phyloP scores from a whole-genome alignment of 495 filamentous ascomycete species.

The Diplogelasinospora grovesii region DNA sequence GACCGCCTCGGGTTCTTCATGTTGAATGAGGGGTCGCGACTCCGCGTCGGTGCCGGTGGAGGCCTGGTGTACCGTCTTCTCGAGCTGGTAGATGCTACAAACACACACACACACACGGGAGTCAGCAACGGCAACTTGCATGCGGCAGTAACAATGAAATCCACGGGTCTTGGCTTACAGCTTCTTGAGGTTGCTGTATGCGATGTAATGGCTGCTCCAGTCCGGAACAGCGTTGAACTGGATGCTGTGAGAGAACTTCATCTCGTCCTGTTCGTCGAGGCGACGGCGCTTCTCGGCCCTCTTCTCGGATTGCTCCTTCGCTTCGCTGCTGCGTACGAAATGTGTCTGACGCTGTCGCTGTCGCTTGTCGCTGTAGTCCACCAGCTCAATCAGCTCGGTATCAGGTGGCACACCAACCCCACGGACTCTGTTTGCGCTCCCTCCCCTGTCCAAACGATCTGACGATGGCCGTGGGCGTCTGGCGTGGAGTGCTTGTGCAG shows the following conservation, averaged over 20 bases:
- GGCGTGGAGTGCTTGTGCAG: slow-evolving; percentile 14
- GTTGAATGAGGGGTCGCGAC: slow-evolving; percentile 71
- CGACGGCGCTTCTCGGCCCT: slow-evolving; percentile 45
- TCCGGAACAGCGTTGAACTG: slow-evolving; percentile 99
- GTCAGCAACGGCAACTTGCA: neutral
- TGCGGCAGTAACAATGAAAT: neutral
- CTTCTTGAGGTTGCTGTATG: slow-evolving; percentile 98
- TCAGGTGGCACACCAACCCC: too few relatives aligned
- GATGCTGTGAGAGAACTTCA: slow-evolving; percentile 99
- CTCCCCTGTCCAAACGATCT: slow-evolving; percentile 32
- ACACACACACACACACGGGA: slow-evolving; percentile 2
- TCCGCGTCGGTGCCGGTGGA: slow-evolving; percentile 63
- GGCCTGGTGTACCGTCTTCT: slow-evolving; percentile 63
- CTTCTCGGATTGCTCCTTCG: too few relatives aligned
- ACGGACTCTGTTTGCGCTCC: slow-evolving; percentile 23
- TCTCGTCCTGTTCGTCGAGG: slow-evolving; percentile 66
- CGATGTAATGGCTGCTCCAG: slow-evolving; percentile 96
- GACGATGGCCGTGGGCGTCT: slow-evolving; percentile 16
- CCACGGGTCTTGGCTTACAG: slow-evolving; percentile 54
- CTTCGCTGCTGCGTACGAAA: too few relatives aligned
- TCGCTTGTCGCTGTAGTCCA: slow-evolving; percentile 17
- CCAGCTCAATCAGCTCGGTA: slow-evolving; percentile 35
- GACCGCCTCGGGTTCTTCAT: slow-evolving; percentile 64
- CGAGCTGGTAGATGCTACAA: slow-evolving; percentile 84
- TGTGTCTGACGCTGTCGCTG: slow-evolving; percentile 1